Base-by-base conservation (phyloP, 2,329 filamentous ascomycete genomes). In the Hymenotorrendiella dingleyae region DNA sequence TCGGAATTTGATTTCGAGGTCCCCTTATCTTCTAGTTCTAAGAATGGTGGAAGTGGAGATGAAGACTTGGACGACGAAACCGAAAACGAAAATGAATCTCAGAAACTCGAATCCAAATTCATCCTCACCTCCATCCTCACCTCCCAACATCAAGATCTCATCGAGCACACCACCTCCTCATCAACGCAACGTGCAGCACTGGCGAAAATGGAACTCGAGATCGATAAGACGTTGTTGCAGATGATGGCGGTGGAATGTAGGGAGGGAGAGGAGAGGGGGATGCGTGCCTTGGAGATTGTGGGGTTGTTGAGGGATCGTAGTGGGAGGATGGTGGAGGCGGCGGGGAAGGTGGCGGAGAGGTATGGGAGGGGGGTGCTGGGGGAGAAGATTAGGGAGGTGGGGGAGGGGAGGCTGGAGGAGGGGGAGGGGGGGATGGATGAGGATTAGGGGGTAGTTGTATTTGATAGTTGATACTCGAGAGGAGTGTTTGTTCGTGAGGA, bases 1-100 rank as follows among this genome's bases (percentile, higher is more conserved):
- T 90, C 84, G 30, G 93, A 98, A 62, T 98, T 98, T 60, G 86
- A 89, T 36, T 94, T 98, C 62, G 80, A 83, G 32, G 77, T 98
- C 14, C 93, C 94, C 0, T 69, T 96, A 24, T 77, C 3, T 78
- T 78, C 2, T 63, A 68, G 4, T 68, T 71, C 0, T 68, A 61
- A 43, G 61, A 65, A 69, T 16, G 52, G 43, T 1, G 49, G 36
- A 4, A 54, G 59, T 2, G 56, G 51, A 26, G 58, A 56, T 3
- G 67, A 67, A 3, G 60, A 60, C 16, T 67, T 66, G 7, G 59
- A 61, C 12, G 59, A 61, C 2, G 62, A 60, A 4, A 58, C 61
- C 54, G 62, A 63, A n/a, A 54, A 55, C 1, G 56, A 62, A n/a
- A 34, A 34, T 30, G 80, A 85, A 55, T 68, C 74, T 26, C 71